Conservation (phyloP, 495 filamentous ascomycete species). For the Aspergillus asperescens region DNA sequence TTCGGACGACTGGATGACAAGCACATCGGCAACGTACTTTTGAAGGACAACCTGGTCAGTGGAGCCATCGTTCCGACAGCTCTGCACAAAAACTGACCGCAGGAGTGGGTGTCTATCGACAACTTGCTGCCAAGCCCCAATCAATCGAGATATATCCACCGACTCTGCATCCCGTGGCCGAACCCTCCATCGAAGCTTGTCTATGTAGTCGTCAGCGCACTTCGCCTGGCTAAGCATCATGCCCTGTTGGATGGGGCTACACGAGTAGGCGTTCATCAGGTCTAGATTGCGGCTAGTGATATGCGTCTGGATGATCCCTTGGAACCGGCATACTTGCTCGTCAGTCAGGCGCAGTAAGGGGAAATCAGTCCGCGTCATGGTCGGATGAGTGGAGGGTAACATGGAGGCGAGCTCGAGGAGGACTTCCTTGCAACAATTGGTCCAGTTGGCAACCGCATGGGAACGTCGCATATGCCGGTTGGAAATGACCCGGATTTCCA, state of each 20-base stretch:
- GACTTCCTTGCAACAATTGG: no score
- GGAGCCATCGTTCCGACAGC: neutral
- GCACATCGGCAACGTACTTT: no score
- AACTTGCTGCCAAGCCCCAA: conserved; percentile 45
- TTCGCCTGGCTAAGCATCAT: conserved; percentile 45
- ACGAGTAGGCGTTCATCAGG: conserved; percentile 23
- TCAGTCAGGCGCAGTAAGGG: neutral
- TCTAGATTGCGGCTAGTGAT: no score
- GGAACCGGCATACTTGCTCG: no score
- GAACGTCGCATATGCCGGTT: no score
- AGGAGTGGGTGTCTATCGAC: conserved; percentile 43
- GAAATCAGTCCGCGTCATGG: neutral
- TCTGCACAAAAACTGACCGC: conserved; percentile 43
- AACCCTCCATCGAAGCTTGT: no score
- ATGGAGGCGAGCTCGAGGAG: no score
- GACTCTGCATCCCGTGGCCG: neutral
- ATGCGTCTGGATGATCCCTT: no score
- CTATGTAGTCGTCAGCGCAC: conserved; percentile 18
- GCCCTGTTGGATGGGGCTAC: conserved; percentile 41
- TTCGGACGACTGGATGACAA: neutral
- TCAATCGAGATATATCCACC: conserved; percentile 1
- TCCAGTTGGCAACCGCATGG: no score
- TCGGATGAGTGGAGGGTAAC: no score
- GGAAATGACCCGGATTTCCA: no score
- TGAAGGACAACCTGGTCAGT: conserved; percentile 6